Percentiles rank a stretch among this genome's conserved stretches.
Conservation (phyloP, 352 stramenopile species). For the Globisporangium radiosum region DNA sequence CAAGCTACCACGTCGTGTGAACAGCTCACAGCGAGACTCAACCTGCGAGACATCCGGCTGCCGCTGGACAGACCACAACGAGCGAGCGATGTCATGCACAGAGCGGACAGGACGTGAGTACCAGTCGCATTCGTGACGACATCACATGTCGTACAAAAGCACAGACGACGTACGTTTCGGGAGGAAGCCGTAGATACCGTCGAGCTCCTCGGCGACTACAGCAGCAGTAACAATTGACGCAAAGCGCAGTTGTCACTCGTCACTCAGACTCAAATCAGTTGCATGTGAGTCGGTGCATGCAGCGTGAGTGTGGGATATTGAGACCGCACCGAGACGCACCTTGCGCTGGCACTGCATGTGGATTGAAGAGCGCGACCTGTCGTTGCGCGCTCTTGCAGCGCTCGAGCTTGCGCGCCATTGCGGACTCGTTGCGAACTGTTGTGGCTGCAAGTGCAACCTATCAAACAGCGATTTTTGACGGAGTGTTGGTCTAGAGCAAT, state of each 20-base stretch:
- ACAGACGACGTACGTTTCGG: conserved; percentile 23
- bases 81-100: not conserved
- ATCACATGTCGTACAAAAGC: not conserved
- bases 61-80: conserved; percentile 18
- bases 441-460: not conserved
- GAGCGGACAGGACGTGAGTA: too few relatives aligned
- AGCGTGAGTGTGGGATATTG: not conserved
- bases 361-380: conserved; percentile 55
- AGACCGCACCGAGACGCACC: conserved; percentile 13
- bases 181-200: conserved; percentile 44
- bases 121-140: too few relatives aligned
- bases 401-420: conserved; percentile 23
- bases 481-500: too few relatives aligned
- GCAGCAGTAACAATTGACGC: not conserved
- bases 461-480: not conserved
- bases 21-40: not conserved
- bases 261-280: too few relatives aligned
- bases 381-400: conserved; percentile 34
- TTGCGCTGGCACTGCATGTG: conserved; percentile 35
- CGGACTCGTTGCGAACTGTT: not conserved
- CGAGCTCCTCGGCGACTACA: conserved; percentile 47
- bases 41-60: conserved; percentile 45
- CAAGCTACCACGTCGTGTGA: not conserved
- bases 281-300: too few relatives aligned
- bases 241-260: not conserved